Percentiles rank a stretch among this genome's conserved stretches.
These are phyloP conservation scores for Anethum foeniculum DNA, from an alignment of 140 eudicot genomes.

Conservation along the genomic window DNA sequence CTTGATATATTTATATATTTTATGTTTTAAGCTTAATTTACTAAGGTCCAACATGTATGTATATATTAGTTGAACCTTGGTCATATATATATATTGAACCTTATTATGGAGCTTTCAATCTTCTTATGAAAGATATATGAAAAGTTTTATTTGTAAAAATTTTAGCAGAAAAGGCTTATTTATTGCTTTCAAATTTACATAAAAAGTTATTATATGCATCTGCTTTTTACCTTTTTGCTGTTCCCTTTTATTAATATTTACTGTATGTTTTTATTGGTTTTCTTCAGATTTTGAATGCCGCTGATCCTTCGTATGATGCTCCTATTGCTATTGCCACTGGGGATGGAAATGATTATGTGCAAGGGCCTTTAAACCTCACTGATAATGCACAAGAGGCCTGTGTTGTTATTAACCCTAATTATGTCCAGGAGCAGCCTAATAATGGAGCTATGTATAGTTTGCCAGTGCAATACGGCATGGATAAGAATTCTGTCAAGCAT, in stretches of 20 bases:
- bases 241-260: neutral
- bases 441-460: conserved; percentile 35
- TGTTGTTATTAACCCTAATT: conserved; percentile 21
- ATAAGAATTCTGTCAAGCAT: conserved; percentile 42
- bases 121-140: too few relatives aligned
- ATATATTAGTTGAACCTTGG: neutral
- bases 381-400: conserved; percentile 26
- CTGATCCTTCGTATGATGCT: conserved; percentile 26
- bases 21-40: neutral
- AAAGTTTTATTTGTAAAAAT: neutral
- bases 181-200: neutral
- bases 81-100: neutral
- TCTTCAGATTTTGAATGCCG: conserved; percentile 56
- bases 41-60: neutral
- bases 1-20: neutral
- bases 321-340: conserved; percentile 32
- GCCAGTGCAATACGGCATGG: conserved; percentile 35
- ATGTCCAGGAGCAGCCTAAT: conserved; percentile 30
- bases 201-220: neutral
- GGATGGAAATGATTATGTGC: conserved; percentile 31
- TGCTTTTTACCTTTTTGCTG: neutral
- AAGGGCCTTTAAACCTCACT: conserved; percentile 26
- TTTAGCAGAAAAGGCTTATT: neutral
- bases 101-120: neutral
- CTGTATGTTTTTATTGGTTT: neutral